Percentiles rank a stretch among this genome's conserved stretches.
Conservation (phyloP, 805 yeast species). For the Metschnikowia corniflorae region DNA sequence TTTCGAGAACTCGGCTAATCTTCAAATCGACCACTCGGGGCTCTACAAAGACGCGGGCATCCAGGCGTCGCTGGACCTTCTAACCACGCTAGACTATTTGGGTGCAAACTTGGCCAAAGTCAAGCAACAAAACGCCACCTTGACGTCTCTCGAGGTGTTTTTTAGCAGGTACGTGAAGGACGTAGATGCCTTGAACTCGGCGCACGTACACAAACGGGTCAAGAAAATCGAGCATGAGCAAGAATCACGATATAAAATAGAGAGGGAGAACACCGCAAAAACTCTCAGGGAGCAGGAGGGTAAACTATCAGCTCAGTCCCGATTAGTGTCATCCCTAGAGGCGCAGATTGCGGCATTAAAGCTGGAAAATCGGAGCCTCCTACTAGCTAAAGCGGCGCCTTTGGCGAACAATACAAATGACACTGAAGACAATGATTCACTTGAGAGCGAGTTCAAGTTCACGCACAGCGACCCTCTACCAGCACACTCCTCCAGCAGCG, state of each 20-base stretch:
- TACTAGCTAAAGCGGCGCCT: background rate
- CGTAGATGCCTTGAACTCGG: constrained; percentile 12
- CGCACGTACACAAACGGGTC: constrained; percentile 9
- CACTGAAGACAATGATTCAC: too few relatives aligned
- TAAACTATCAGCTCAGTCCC: constrained; percentile 10
- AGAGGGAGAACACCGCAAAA: constrained; percentile 6
- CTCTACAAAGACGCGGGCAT: constrained; percentile 58
- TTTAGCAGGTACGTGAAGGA: constrained; percentile 44
- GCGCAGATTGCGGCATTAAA: constrained; percentile 7
- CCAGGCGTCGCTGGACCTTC: constrained; percentile 52
- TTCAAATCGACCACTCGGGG: constrained; percentile 43
- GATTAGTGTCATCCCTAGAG: constrained; percentile 9
- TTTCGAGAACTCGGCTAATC: constrained; percentile 36
- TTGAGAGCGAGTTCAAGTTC: background rate
- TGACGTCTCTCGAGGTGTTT: constrained; percentile 53
- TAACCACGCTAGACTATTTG: constrained; percentile 52
- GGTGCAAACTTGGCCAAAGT: constrained; percentile 54
- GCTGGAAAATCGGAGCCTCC: background rate
- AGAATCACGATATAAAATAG: constrained; percentile 6
- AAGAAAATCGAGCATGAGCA: constrained; percentile 8
- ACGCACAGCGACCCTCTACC: background rate
- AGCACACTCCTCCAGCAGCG: too few relatives aligned
- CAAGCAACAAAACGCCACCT: constrained; percentile 54
- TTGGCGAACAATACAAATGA: too few relatives aligned
- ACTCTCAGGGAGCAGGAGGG: constrained; percentile 8